Percentiles rank a stretch among this genome's conserved stretches.
These are phyloP conservation scores for Phaeotremella fagi DNA, from an alignment of 768 basidiomycete genomes.

Conservation along the genomic window DNA sequence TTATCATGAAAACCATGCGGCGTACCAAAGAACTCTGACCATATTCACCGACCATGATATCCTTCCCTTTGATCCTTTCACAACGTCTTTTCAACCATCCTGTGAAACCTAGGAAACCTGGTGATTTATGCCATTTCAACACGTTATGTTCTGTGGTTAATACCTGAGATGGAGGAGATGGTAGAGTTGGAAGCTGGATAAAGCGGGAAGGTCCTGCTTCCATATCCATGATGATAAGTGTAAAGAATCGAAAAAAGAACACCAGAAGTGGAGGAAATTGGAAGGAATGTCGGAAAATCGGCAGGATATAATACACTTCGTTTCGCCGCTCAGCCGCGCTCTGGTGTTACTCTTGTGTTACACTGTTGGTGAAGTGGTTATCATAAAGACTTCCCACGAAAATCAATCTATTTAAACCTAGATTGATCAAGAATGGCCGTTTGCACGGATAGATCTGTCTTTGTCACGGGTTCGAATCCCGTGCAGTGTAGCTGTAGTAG, in stretches of 20 bases:
- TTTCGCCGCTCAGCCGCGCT: too few relatives aligned
- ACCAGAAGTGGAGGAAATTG: too few relatives aligned
- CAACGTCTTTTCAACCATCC: conserved; percentile 71
- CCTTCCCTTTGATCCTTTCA: conserved; percentile 67
- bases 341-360: too few relatives aligned
- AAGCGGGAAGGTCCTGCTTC: neutral
- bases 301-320: too few relatives aligned
- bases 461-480: conserved; percentile 9
- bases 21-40: conserved; percentile 48
- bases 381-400: neutral
- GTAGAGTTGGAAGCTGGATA: conserved; percentile 13
- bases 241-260: too few relatives aligned
- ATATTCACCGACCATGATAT: conserved; percentile 51
- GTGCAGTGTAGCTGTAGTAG: conserved; percentile 6
- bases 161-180: conserved; percentile 19
- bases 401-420: too few relatives aligned
- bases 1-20: neutral
- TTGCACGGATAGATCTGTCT: neutral
- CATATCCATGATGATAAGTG: too few relatives aligned
- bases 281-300: too few relatives aligned
- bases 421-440: too few relatives aligned
- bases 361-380: too few relatives aligned
- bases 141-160: conserved; percentile 53
- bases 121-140: conserved; percentile 63
- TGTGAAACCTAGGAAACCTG: conserved; percentile 67